Base-by-base conservation (phyloP, 2,329 filamentous ascomycete genomes). In the Beauveria pseudobassiana region DNA sequence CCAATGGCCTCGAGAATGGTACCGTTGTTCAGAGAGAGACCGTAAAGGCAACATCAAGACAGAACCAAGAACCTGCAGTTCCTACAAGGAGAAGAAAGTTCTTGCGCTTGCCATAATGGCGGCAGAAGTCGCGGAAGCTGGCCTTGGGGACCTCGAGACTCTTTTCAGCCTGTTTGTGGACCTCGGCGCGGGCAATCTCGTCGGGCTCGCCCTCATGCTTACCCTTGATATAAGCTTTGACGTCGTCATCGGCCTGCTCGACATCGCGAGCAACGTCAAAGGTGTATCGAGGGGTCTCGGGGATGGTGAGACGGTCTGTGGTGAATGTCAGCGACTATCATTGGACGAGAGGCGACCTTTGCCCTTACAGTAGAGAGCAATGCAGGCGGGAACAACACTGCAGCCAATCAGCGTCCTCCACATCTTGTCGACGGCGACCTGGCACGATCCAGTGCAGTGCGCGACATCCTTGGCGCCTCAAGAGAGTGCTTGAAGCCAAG, bases 261-360 rank as follows among this genome's bases (percentile, higher is more conserved):
- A 91, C 81, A 69, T 95, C 89, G 49, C 85, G 86, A 56, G 85
- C 82, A 24, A 95, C 84, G 70, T 95, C 90, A 68, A 95, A 93
- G 30, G 91, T 95, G 77, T 95, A 96, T 30, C 91, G 88, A 58
- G 91, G 90, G 40, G 90, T 93, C 76, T 96, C 91, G 26, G 91
- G 91, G 66, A 96, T 93, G 58, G 90, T 95, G 4, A 95, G 78
- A 68, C 88, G 87, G 69, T 76, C 74, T 76, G 18, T 14, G 6
- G 12, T 7, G 28, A 20, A n/a, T 9, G 40, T 51, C 12, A 59
- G 48, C 16, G 30, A 20, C 10, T 9, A 12, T n/a, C 5, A 42
- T 10, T 22, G 55, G 2, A 6, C 5, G 22, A 34, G 26, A n/a
- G 1, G 50, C 38, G 50, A 38, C 43, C 2, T 46, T 22, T 20